Percentiles rank a stretch among this genome's conserved stretches.
phyloP scores from a whole-genome alignment of 2,329 filamentous ascomycete genomes.

The Aspergillus ochraceoroseus region DNA sequence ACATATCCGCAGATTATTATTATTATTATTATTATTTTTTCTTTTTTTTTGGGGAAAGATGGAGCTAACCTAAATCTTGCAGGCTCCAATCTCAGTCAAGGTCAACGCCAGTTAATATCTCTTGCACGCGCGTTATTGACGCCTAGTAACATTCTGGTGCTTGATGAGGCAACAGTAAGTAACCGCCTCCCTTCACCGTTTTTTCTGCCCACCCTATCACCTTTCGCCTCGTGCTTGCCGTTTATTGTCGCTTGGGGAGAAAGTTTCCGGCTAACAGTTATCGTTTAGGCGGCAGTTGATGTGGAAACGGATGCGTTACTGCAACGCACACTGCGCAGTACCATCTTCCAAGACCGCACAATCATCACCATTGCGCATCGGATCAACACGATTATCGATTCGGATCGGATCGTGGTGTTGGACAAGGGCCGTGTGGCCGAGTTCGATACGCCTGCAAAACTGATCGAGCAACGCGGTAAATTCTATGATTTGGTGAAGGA shows the following conservation, averaged over 20 bases:
- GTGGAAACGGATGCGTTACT: constrained; percentile 63
- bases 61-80: constrained; percentile 18
- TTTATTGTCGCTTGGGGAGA: not conserved
- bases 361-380: constrained; percentile 98
- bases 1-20: constrained; percentile 1
- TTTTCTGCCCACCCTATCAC: constrained; percentile 9
- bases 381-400: constrained; percentile 91
- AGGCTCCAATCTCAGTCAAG: constrained; percentile 93
- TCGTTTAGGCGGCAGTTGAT: constrained; percentile 59
- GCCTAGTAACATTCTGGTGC: constrained; percentile 91
- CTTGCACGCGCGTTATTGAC: constrained; percentile 89
- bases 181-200: constrained; percentile 8
- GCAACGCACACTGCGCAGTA: constrained; percentile 59
- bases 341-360: constrained; percentile 78
- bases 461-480: constrained; percentile 69
- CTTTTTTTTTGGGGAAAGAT: not conserved
- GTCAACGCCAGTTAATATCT: constrained; percentile 89
- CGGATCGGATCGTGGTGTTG: constrained; percentile 86
- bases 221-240: not conserved
- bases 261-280: constrained; percentile 17
- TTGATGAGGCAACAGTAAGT: constrained; percentile 87
- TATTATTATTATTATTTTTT: too few relatives aligned
- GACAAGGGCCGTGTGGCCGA: constrained; percentile 86
- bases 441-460: constrained; percentile 77
- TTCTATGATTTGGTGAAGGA: constrained; percentile 92